Conservation (phyloP, 1,139 yeast genomes). For the Protomyces inundatus region DNA sequence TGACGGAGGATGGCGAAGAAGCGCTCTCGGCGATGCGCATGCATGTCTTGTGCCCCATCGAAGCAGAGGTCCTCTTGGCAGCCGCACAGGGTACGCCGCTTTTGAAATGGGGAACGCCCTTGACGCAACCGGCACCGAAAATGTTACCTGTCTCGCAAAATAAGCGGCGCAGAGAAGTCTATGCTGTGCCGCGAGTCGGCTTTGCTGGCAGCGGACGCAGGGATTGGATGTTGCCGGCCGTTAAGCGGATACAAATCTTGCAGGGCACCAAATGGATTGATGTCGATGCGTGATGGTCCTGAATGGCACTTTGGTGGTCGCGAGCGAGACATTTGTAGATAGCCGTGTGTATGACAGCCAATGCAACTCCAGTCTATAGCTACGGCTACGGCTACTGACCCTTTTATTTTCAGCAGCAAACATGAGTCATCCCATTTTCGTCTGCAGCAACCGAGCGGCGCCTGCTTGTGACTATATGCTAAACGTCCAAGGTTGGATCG, state of each 20-base stretch:
- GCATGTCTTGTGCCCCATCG: conserved; percentile 21
- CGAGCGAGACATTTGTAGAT: neutral
- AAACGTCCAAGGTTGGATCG: no score
- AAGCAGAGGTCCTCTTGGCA: conserved; percentile 7
- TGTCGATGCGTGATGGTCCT: neutral
- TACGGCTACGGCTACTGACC: neutral
- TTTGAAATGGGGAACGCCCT: conserved; percentile 24
- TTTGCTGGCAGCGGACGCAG: conserved; percentile 25
- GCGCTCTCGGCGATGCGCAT: conserved; percentile 5
- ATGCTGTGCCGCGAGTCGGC: conserved; percentile 24
- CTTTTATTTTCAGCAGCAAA: no score
- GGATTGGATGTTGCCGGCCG: conserved; percentile 26
- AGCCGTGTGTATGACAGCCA: neutral
- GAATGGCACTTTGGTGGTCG: neutral
- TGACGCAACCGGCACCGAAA: neutral
- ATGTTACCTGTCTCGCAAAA: conserved; percentile 6
- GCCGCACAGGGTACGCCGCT: conserved; percentile 26
- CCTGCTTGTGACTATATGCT: no score
- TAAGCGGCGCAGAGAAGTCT: conserved; percentile 6
- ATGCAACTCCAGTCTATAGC: neutral
- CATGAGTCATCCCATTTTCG: no score
- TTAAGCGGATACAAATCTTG: conserved; percentile 14
- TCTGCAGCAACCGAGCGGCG: no score
- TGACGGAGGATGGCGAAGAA: neutral
- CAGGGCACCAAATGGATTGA: conserved; percentile 8